Conservation (phyloP, 345 rosid species). For the Excoecaria cochinchinensis region DNA sequence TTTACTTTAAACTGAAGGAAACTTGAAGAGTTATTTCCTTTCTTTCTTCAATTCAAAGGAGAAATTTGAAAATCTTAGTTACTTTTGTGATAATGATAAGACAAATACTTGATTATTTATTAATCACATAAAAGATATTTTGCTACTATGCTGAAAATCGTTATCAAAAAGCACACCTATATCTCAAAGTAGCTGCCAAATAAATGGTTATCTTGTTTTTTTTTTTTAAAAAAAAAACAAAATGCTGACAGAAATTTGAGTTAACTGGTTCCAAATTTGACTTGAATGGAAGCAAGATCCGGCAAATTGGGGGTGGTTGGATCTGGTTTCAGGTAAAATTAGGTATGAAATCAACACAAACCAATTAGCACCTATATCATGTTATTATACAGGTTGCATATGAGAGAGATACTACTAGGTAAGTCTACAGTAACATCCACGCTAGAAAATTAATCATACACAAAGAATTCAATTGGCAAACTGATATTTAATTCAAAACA, state of each 20-base stretch:
- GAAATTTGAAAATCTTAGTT: background rate
- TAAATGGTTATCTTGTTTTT: background rate
- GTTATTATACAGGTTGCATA: background rate
- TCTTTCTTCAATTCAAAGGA: background rate
- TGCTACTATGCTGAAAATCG: too few relatives aligned
- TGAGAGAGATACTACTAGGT: background rate
- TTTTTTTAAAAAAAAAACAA: background rate
- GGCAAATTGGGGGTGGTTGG: conserved; percentile 31
- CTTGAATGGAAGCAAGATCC: conserved; percentile 37
- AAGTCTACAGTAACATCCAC: background rate
- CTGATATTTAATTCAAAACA: too few relatives aligned
- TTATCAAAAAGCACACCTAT: background rate
- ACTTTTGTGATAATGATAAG: background rate
- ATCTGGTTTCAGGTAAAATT: conserved; percentile 26
- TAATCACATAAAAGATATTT: background rate
- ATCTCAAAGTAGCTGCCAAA: background rate
- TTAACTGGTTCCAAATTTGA: background rate
- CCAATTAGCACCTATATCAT: background rate
- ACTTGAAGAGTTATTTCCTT: background rate
- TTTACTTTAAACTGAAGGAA: conserved; percentile 4
- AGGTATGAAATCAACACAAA: conserved; percentile 2
- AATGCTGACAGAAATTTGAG: background rate
- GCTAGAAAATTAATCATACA: too few relatives aligned
- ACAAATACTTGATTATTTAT: background rate
- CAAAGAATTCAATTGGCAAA: too few relatives aligned